Evolutionary conservation across 2,329 filamentous ascomycete species (phyloP).

Genomic region (Pseudogymnoascus sp.): DNA sequence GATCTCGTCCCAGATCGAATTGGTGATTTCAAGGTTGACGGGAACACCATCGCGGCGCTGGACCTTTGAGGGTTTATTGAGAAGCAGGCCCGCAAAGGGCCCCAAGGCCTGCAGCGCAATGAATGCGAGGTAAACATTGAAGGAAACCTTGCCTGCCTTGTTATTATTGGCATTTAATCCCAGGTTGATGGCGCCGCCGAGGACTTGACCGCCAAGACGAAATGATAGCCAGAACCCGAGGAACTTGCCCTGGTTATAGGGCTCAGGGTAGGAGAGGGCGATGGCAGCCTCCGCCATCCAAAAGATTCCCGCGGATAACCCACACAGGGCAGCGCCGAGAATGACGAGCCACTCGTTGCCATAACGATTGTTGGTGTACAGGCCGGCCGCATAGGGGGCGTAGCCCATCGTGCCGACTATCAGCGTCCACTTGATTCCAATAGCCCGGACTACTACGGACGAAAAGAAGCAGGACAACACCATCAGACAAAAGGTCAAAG

Average conservation of each 20-base stretch:
- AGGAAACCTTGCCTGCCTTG: constrained; percentile 56
- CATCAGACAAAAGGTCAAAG: constrained; percentile 65
- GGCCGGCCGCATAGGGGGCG: constrained; percentile 60
- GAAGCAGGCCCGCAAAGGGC: constrained; percentile 54
- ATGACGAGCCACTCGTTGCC: constrained; percentile 61
- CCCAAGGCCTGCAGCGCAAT: constrained; percentile 61
- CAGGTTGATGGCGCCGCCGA: constrained; percentile 65
- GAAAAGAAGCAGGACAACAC: constrained; percentile 61
- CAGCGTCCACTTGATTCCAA: constrained; percentile 63
- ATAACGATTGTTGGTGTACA: constrained; percentile 66
- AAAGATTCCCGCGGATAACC: constrained; percentile 54
- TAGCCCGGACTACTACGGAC: constrained; percentile 53
- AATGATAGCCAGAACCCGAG: constrained; percentile 60
- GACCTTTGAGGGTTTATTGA: constrained; percentile 53
- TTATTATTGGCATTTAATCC: constrained; percentile 52
- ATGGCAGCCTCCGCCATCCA: constrained; percentile 71
- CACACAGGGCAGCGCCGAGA: constrained; percentile 59
- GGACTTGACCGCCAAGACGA: constrained; percentile 54
- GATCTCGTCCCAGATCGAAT: constrained; percentile 50
- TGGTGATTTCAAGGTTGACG: constrained; percentile 50
- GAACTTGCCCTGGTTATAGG: constrained; percentile 55
- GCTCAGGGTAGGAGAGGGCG: constrained; percentile 63
- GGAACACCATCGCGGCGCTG: constrained; percentile 56
- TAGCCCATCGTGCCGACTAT: constrained; percentile 67
- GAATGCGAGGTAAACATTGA: constrained; percentile 60